Percentiles rank a stretch among this genome's conserved stretches.
Evolutionary conservation across 2,329 filamentous ascomycete species (phyloP).

Genomic region (Rasamsonia emersonii): DNA sequence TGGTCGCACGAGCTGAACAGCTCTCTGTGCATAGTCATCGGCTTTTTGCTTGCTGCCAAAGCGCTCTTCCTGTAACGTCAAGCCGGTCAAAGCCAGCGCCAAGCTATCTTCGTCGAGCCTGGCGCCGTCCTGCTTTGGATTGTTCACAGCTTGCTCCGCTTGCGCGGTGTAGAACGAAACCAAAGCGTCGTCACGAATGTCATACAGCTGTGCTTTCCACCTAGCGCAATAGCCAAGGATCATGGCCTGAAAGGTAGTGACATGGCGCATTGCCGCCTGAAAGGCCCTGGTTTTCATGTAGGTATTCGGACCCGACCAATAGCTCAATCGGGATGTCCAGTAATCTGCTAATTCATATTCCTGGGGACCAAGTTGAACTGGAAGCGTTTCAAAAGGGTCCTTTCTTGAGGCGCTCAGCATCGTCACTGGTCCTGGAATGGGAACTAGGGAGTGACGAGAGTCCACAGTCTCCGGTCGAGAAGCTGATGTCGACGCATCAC

Average conservation of each 20-base stretch:
- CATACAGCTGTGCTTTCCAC: constrained; percentile 23
- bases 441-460: background rate
- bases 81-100: constrained; percentile 24
- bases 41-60: constrained; percentile 25
- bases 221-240: constrained; percentile 31
- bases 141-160: constrained; percentile 19
- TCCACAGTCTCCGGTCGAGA: too few species aligned
- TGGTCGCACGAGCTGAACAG: constrained; percentile 23
- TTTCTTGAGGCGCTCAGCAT: constrained; percentile 20
- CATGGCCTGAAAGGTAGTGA: constrained; percentile 27
- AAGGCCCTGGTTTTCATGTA: constrained; percentile 30
- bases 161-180: constrained; percentile 21
- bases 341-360: constrained; percentile 26
- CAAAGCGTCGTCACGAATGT: constrained; percentile 15
- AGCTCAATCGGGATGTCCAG: constrained; percentile 28
- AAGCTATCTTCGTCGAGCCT: constrained; percentile 21
- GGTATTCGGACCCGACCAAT: constrained; percentile 34
- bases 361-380: constrained; percentile 16
- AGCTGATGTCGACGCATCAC: too few species aligned
- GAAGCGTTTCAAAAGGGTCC: constrained; percentile 26
- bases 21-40: constrained; percentile 14
- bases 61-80: constrained; percentile 31
- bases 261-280: constrained; percentile 24
- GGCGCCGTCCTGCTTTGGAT: constrained; percentile 14
- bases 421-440: constrained; percentile 17